Conservation (phyloP, 345 rosid genomes). For the Ricinus communis region DNA sequence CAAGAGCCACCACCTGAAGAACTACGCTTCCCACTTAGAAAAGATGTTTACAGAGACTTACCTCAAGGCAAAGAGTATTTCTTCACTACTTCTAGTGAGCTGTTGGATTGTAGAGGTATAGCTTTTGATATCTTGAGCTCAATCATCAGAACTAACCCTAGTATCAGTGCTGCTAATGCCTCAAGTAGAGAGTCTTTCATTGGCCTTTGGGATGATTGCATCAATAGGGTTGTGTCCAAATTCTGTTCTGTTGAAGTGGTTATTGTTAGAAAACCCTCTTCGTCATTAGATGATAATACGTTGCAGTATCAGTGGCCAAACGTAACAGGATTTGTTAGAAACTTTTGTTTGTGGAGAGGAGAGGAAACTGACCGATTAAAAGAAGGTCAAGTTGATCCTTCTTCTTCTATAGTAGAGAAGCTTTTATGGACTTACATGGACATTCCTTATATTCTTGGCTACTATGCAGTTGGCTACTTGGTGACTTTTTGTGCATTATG, state of each 20-base stretch:
- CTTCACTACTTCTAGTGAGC: conserved; percentile 61
- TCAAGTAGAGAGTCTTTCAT: conserved; percentile 75
- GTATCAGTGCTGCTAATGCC: conserved; percentile 39
- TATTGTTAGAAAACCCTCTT: conserved; percentile 56
- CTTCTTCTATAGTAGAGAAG: conserved; percentile 68
- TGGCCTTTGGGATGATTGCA: conserved; percentile 87
- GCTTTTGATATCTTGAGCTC: conserved; percentile 62
- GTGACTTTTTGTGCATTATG: conserved; percentile 80
- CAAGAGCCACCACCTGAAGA: conserved; percentile 92
- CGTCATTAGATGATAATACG: conserved; percentile 22
- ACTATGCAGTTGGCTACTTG: conserved; percentile 70
- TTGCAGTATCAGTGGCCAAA: conserved; percentile 92
- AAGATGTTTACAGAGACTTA: conserved; percentile 76
- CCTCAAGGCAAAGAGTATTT: conserved; percentile 83
- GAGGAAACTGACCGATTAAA: conserved; percentile 68
- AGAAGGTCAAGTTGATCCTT: conserved; percentile 64
- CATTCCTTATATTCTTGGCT: conserved; percentile 82
- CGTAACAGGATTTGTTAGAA: conserved; percentile 68
- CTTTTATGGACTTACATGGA: conserved; percentile 82
- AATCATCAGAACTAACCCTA: conserved; percentile 55
- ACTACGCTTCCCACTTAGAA: conserved; percentile 71
- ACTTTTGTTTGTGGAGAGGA: conserved; percentile 91
- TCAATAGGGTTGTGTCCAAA: conserved; percentile 72
- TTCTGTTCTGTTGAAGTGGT: conserved; percentile 60
- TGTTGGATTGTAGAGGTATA: conserved; percentile 67